Evolutionary conservation across 2,329 filamentous ascomycete genomes (phyloP).

Genomic region (Aspergillus calidoustus): DNA sequence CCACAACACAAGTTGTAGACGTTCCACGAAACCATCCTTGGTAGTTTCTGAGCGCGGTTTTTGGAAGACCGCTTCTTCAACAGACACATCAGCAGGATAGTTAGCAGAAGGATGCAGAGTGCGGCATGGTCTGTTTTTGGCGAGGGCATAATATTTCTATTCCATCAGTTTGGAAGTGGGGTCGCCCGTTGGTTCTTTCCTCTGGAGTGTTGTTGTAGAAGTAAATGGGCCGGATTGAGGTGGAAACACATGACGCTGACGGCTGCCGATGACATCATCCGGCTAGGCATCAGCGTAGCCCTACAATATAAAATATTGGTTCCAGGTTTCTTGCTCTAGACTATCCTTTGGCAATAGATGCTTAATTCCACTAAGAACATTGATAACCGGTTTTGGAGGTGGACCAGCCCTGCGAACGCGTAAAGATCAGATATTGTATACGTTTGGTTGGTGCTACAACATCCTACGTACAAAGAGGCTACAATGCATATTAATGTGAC

Average conservation of each 20-base stretch:
- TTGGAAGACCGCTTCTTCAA: neutral
- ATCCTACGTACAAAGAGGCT: neutral
- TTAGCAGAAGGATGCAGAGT: neutral
- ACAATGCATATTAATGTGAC: neutral
- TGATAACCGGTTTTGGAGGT: neutral
- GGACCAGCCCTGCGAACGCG: neutral
- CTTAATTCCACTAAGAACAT: neutral
- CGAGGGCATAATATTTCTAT: neutral
- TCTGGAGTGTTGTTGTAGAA: neutral
- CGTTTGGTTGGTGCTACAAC: neutral
- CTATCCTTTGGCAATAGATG: neutral
- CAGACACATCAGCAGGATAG: neutral
- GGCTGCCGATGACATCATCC: conserved; percentile 2
- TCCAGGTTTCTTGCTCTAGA: neutral
- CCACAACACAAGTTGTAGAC: conserved; percentile 59
- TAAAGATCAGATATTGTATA: neutral
- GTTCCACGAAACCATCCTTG: conserved; percentile 9
- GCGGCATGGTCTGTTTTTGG: conserved; percentile 1
- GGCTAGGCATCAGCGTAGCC: conserved; percentile 4
- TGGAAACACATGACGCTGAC: conserved; percentile 4
- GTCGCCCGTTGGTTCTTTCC: neutral
- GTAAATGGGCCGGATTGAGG: neutral
- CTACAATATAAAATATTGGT: neutral
- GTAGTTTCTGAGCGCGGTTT: neutral
- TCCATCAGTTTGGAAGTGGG: neutral